Percentiles rank a stretch among this genome's conserved stretches.
These are phyloP conservation scores for Cicer yamashitae DNA, from an alignment of 306 rosid species.

Conservation along the genomic window DNA sequence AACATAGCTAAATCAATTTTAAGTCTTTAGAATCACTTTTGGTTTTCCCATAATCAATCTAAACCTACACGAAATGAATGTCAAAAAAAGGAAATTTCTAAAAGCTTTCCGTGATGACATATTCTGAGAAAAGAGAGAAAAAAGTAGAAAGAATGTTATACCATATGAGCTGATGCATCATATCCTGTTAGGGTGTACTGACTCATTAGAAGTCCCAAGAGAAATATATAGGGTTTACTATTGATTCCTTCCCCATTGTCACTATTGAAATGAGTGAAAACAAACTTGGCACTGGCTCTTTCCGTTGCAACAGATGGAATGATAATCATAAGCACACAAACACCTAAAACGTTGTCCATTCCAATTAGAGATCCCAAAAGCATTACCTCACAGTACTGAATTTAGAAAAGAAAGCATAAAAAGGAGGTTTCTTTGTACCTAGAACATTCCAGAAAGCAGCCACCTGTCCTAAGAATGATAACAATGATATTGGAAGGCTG, in stretches of 20 bases:
- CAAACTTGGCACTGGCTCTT: slow-evolving; percentile 82
- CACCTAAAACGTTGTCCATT: slow-evolving; percentile 59
- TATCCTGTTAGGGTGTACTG: slow-evolving; percentile 90
- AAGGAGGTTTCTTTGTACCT: slow-evolving; percentile 56
- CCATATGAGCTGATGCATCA: slow-evolving; percentile 99
- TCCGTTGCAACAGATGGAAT: slow-evolving; percentile 81
- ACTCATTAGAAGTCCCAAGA: slow-evolving; percentile 91
- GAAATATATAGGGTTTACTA: slow-evolving; percentile 75
- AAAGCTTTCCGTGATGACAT: slow-evolving; percentile 27
- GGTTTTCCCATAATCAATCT: background rate
- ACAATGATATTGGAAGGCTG: slow-evolving; percentile 75
- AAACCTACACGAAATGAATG: slow-evolving; percentile 20
- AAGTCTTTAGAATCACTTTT: too few relatives aligned
- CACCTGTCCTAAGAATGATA: slow-evolving; percentile 89
- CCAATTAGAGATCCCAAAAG: slow-evolving; percentile 40
- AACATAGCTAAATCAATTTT: background rate
- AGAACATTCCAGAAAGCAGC: slow-evolving; percentile 88
- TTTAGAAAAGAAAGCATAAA: slow-evolving; percentile 4
- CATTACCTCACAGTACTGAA: slow-evolving; percentile 18
- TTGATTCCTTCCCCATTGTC: slow-evolving; percentile 78
- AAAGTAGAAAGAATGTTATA: slow-evolving; percentile 45
- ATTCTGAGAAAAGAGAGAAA: slow-evolving; percentile 21
- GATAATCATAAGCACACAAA: slow-evolving; percentile 81
- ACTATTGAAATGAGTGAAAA: slow-evolving; percentile 91
- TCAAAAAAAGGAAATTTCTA: slow-evolving; percentile 23